These are phyloP conservation scores for Alopecurus myosuroides DNA, from an alignment of 176 grass and related monocot species.

Conservation along the genomic window DNA sequence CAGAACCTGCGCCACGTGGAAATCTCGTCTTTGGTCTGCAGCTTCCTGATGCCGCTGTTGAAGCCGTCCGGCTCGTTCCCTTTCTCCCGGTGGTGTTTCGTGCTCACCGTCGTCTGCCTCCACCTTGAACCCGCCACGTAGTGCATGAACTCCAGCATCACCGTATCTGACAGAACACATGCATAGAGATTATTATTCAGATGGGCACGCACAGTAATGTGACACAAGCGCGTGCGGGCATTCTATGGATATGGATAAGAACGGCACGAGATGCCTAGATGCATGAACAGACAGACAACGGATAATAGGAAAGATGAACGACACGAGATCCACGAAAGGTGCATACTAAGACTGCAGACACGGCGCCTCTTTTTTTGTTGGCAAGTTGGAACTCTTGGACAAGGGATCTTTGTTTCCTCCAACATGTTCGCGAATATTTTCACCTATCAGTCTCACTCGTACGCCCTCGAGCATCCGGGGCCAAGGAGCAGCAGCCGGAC, in stretches of 20 bases:
- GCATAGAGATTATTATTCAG: background rate
- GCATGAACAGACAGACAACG: background rate
- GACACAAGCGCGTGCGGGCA: background rate
- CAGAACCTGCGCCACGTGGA: conserved; percentile 65
- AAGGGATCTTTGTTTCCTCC: background rate
- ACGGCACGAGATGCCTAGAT: background rate
- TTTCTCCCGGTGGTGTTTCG: conserved; percentile 65
- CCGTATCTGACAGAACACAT: conserved; percentile 27
- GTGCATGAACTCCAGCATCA: conserved; percentile 84
- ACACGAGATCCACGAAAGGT: conserved; percentile 2
- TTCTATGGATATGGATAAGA: conserved; percentile 1
- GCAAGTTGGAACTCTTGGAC: conserved; percentile 9
- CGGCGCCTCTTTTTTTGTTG: background rate
- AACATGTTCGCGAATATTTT: conserved; percentile 11
- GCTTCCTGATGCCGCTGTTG: conserved; percentile 82
- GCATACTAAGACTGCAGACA: background rate
- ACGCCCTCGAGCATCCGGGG: too few species aligned
- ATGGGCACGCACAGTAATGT: too few species aligned
- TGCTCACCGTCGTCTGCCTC: conserved; percentile 54
- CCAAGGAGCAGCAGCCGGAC: too few species aligned
- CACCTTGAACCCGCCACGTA: conserved; percentile 59
- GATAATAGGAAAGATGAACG: background rate
- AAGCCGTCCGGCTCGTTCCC: conserved; percentile 68
- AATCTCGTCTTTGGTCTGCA: conserved; percentile 57
- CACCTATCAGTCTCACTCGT: background rate